Base-by-base conservation (phyloP, 169 alveolate genomes). In the Babesia microti region DNA sequence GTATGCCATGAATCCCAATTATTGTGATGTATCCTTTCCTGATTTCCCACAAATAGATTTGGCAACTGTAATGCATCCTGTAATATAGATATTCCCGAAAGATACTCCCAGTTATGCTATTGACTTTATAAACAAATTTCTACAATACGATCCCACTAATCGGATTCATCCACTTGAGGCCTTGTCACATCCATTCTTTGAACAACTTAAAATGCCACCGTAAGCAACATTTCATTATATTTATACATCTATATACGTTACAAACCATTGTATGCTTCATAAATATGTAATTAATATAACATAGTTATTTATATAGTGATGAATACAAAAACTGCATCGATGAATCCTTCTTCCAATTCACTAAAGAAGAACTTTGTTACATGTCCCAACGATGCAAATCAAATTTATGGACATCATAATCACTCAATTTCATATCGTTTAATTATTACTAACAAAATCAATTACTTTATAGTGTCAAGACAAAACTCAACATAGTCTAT, bases 1-100 rank as follows among this genome's bases (percentile, higher is more conserved):
- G 86, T 42, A 70, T 26, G 89, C 91, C 1, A 91, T 92, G 97
- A 89, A 90, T 63, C 97, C 96, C 26, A 81, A 91, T 53, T 91
- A 85, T 65, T 78, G 82, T n/a, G 92, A 91, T 30, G 87, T 84
- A 24, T 79, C 83, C 37, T 87, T 89, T 51, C 97, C 97, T 0
- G 73, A 83, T 49, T 79, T 92, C 23, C 37, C 63, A 28, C 67
- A 73, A 3, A 69, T 60, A 28, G 84, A 73, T 21, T 65, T 66
- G n/a, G 41, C 49, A 14, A 63, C 42, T 34, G 63, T 52, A 27
- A n/a, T 39, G 18, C 35, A 1, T 15, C 35, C 15, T 5, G 15
- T 34, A 21, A 14, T 12, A 14, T 58, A 43, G 44, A 69, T 83
- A 26, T 81, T 84, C 49, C 82, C 84, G 4, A 75, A 56, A 14